Conservation (phyloP, 2,329 filamentous ascomycete species). For the Aspergillus sojae region DNA sequence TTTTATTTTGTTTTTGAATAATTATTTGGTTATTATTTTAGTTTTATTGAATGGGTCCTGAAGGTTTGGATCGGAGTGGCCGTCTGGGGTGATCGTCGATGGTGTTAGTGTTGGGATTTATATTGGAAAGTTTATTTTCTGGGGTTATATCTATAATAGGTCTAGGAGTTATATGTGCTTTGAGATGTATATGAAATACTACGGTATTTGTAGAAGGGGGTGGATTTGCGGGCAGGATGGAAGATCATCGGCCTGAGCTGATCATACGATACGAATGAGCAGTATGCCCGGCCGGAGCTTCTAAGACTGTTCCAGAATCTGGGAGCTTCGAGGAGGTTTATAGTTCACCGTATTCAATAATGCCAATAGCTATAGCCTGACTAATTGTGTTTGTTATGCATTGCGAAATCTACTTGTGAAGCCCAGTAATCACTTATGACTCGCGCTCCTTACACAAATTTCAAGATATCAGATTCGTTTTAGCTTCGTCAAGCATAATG, state of each 20-base stretch:
- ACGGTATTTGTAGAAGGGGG: background rate
- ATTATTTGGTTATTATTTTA: background rate
- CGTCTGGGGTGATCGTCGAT: background rate
- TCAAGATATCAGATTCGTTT: background rate
- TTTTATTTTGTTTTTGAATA: background rate
- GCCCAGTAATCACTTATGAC: background rate
- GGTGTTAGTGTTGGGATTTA: background rate
- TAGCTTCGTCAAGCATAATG: background rate
- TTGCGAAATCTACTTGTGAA: background rate
- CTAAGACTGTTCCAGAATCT: background rate
- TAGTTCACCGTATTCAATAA: background rate
- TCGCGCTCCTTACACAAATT: background rate
- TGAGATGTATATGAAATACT: background rate
- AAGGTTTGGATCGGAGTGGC: background rate
- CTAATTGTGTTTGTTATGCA: background rate
- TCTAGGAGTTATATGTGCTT: background rate
- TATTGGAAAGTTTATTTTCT: background rate
- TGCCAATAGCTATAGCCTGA: background rate
- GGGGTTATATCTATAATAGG: background rate
- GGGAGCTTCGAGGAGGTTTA: background rate
- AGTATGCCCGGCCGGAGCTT: background rate
- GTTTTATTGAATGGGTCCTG: background rate
- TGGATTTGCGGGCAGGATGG: no score
- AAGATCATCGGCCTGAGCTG: background rate
- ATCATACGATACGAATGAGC: background rate